phyloP scores from a whole-genome alignment of 108 stramenopile species.

The Cyclotella kingstonii region DNA sequence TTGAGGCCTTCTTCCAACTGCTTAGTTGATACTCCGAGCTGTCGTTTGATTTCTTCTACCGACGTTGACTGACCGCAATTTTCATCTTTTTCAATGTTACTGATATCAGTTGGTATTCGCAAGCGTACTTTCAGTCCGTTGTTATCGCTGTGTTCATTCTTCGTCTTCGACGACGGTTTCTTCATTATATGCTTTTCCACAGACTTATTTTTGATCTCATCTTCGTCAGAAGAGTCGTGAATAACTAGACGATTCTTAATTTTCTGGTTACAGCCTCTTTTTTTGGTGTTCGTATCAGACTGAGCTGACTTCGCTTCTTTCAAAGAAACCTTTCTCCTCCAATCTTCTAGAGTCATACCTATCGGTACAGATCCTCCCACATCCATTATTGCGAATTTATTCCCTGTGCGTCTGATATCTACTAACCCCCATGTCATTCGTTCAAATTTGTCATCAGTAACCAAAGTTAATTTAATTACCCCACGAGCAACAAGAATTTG shows the following conservation, averaged over 20 bases:
- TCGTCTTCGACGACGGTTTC: background rate
- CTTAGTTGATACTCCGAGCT: constrained; percentile 24
- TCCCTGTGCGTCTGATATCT: constrained; percentile 50
- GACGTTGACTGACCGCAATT: constrained; percentile 11
- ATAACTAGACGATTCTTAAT: constrained; percentile 14
- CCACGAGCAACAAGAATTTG: constrained; percentile 20
- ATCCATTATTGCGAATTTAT: constrained; percentile 51
- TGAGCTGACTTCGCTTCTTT: background rate
- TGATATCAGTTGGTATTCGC: constrained; percentile 10
- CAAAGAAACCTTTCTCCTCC: constrained; percentile 43
- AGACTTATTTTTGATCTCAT: constrained; percentile 5
- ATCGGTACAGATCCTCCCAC: constrained; percentile 53
- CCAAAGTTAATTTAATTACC: constrained; percentile 9
- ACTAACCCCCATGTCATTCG: constrained; percentile 36
- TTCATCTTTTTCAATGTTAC: background rate
- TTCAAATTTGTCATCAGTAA: constrained; percentile 68
- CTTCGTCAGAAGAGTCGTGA: constrained; percentile 23
- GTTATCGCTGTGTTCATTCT: background rate
- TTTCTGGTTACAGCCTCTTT: background rate
- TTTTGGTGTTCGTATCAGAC: background rate
- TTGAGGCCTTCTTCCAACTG: constrained; percentile 26
- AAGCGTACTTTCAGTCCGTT: constrained; percentile 15
- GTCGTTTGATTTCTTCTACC: constrained; percentile 40
- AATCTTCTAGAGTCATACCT: constrained; percentile 38
- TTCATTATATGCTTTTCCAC: background rate